A percentile compares a stretch with the other conserved stretches of the same genome.
Evolutionary conservation across 345 rosid species (phyloP).

Genomic region (Gossypium turneri): DNA sequence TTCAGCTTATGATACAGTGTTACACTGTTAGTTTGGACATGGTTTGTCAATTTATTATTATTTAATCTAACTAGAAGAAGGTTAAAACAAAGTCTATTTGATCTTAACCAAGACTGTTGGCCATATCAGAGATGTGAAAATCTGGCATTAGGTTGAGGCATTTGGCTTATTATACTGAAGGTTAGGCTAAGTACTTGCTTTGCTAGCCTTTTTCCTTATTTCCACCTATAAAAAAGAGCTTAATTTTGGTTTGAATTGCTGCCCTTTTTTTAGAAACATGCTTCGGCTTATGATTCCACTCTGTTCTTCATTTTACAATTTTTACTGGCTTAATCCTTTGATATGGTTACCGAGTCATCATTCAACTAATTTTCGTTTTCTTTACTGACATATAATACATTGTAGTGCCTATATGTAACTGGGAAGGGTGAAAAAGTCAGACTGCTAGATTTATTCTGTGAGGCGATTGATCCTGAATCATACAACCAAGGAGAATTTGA

Average conservation of each 20-base stretch:
- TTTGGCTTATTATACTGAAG: background rate
- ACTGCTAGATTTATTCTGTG: slow-evolving; percentile 77
- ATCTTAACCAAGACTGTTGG: background rate
- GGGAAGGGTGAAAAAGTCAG: slow-evolving; percentile 54
- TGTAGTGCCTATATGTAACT: slow-evolving; percentile 76
- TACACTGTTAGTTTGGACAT: background rate
- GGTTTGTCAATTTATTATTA: background rate
- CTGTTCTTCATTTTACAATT: background rate
- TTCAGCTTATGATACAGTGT: background rate
- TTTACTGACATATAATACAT: slow-evolving; percentile 14
- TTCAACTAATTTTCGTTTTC: slow-evolving; percentile 13
- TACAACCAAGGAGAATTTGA: slow-evolving; percentile 30
- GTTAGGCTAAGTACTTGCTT: background rate
- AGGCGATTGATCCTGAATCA: slow-evolving; percentile 73
- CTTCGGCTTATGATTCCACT: background rate
- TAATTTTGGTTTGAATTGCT: slow-evolving; percentile 5
- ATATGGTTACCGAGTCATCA: slow-evolving; percentile 9
- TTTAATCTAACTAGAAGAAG: background rate
- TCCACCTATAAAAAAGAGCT: background rate
- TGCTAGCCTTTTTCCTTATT: background rate
- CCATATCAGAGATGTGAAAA: slow-evolving; percentile 1
- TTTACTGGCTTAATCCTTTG: slow-evolving; percentile 5
- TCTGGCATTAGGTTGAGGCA: background rate
- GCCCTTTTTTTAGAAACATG: slow-evolving; percentile 15
- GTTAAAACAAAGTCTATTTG: background rate